A percentile compares a stretch with the other conserved stretches of the same genome.
phyloP scores from a whole-genome alignment of 805 yeast species.

The Nakazawaea anatomiae region DNA sequence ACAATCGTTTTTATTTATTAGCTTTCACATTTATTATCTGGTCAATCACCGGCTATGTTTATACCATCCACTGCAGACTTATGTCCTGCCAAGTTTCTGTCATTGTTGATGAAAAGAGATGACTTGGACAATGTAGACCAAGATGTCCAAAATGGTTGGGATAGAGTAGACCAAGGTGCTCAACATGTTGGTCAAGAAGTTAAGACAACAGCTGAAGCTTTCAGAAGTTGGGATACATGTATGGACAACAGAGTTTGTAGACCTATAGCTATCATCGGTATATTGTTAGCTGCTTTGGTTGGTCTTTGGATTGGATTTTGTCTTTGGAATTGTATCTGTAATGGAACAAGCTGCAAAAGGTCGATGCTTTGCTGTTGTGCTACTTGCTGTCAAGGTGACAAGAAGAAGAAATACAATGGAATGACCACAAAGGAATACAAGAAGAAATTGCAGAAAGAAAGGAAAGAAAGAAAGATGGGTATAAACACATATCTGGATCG shows the following conservation, averaged over 20 bases:
- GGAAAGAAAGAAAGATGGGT: conserved; percentile 1
- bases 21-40: too few relatives aligned
- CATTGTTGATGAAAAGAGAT: conserved; percentile 4
- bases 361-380: conserved; percentile 49
- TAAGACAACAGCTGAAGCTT: conserved; percentile 17
- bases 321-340: conserved; percentile 49
- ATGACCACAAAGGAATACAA: not conserved
- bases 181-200: not conserved
- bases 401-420: not conserved
- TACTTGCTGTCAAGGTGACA: conserved; percentile 17
- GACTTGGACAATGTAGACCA: not conserved
- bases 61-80: not conserved
- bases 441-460: conserved; percentile 13
- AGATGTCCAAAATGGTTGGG: not conserved
- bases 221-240: conserved; percentile 70
- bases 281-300: conserved; percentile 50
- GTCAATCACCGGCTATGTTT: not conserved
- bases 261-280: conserved; percentile 69
- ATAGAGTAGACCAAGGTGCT: not conserved
- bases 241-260: conserved; percentile 75
- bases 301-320: conserved; percentile 52
- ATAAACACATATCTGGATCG: not conserved
- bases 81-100: conserved; percentile 7
- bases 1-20: too few relatives aligned
- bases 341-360: conserved; percentile 48